Evolutionary conservation across 345 rosid genomes (phyloP), one percentile per base, ranked within the genome.

Genomic region (Geranium brycei): DNA sequence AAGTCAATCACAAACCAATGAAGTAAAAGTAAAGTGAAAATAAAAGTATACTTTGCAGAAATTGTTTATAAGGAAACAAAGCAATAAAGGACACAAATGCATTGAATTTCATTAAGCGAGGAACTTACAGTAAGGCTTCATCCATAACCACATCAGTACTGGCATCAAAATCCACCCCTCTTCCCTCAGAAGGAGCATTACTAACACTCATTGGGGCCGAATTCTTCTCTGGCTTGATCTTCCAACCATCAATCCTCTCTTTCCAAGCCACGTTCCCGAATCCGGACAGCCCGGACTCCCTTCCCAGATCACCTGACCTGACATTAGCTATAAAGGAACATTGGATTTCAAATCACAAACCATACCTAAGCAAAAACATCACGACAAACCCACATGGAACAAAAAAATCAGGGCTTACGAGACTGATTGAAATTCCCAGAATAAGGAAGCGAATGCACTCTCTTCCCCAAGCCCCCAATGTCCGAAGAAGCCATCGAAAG

Each of bases 191-290:
- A n/a, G 78, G 75, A 3, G 78, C 72, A 67, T 75, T 51, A 65
- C 75, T 68, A 47, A 65, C 70, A 65, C 72, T 75, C 74, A 71
- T 71, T 8, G 78, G 75, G 68, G 72, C 72, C 64, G 64, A 57
- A 51, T 51, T 68, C 64, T 75, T 75, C 56, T 75, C 78, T 16
- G 69, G 69, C 68, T 75, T 75, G 72, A 75, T 71, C 70, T 71
- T 75, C 78, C 78, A 75, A 31, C 74, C 80, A 59, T 76, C 76
- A 60, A 76, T 69, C 59, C 80, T 72, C 72, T 76, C 80, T 66
- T 66, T 76, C 80, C 80, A 76, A 51, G 80, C 80, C 23, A 76
- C 74, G 60, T 76, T 76, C 17, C 80, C 80, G 23, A 66, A 69
- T 5, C 74, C 79, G 30, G 70, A 58, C 0, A 71, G 66, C 14